These are phyloP conservation scores for Ophiocordyceps camponoti-floridani DNA, from an alignment of 2,329 filamentous ascomycete species.

Conservation along the genomic window DNA sequence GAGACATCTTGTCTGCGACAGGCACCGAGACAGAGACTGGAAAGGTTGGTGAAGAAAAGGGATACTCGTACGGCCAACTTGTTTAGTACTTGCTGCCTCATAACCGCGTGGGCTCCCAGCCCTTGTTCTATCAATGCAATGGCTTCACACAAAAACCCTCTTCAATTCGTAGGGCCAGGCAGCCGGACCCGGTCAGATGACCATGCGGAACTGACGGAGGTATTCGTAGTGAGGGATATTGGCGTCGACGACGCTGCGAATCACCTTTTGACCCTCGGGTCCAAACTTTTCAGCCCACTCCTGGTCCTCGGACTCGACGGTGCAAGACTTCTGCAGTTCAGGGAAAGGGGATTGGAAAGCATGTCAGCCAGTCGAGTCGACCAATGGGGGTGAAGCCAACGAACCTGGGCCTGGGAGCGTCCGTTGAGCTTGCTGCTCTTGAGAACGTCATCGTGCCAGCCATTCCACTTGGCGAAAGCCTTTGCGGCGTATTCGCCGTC, in stretches of 20 bases:
- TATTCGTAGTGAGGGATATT: slow-evolving; percentile 67
- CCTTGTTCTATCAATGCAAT: not conserved
- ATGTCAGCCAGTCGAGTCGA: too few species aligned
- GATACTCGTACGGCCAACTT: too few species aligned
- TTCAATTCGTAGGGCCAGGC: not conserved
- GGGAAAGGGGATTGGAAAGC: slow-evolving; percentile 2
- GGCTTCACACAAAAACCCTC: not conserved
- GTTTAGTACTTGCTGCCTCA: too few species aligned
- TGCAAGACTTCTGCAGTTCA: slow-evolving; percentile 36
- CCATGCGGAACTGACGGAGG: slow-evolving; percentile 59
- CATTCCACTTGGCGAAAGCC: slow-evolving; percentile 90
- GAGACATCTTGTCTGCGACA: too few species aligned
- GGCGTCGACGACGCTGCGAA: slow-evolving; percentile 51
- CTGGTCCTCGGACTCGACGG: slow-evolving; percentile 45
- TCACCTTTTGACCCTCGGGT: slow-evolving; percentile 49
- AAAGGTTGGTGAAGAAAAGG: too few species aligned
- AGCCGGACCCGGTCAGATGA: slow-evolving; percentile 16
- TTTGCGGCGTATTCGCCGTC: slow-evolving; percentile 54
- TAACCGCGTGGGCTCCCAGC: too few species aligned
- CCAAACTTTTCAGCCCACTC: slow-evolving; percentile 65
- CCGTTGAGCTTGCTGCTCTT: slow-evolving; percentile 61
- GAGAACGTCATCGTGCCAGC: slow-evolving; percentile 92
- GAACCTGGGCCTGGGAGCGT: slow-evolving; percentile 43
- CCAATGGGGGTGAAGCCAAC: slow-evolving; percentile 8
- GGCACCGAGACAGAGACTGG: too few species aligned